Percentiles rank a stretch among this genome's conserved stretches.
These are phyloP conservation scores for Pythium phragmitis DNA, from an alignment of 352 stramenopile species.

Conservation along the genomic window DNA sequence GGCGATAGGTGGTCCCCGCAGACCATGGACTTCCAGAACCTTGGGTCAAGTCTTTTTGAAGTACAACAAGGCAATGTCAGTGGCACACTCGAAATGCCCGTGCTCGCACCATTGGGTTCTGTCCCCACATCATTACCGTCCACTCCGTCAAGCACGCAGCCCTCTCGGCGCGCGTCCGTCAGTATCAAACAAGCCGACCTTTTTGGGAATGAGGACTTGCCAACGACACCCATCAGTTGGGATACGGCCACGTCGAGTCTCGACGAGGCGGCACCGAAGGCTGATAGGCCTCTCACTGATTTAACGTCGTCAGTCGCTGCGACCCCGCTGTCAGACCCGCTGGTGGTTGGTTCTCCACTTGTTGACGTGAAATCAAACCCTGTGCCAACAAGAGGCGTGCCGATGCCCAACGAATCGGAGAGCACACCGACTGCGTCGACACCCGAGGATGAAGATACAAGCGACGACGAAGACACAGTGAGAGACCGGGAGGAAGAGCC, in stretches of 20 bases:
- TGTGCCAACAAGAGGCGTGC: background rate
- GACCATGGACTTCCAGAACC: constrained; percentile 6
- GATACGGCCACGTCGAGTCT: background rate
- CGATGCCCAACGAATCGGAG: background rate
- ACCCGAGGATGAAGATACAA: background rate
- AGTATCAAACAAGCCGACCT: constrained; percentile 16
- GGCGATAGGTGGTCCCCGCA: background rate
- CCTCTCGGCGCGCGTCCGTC: constrained; percentile 2
- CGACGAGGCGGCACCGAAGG: background rate
- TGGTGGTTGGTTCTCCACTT: background rate
- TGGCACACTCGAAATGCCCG: constrained; percentile 1
- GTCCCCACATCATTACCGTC: background rate
- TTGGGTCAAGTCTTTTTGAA: constrained; percentile 17
- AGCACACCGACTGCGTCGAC: background rate
- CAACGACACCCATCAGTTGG: background rate
- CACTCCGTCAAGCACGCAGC: background rate
- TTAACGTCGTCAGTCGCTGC: background rate
- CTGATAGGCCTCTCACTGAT: background rate
- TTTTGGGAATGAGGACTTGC: constrained; percentile 30
- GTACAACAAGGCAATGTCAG: background rate
- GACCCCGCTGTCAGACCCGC: background rate
- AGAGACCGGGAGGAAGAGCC: constrained; percentile 21
- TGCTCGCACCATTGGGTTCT: background rate
- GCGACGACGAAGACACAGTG: constrained; percentile 5
- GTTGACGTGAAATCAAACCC: background rate